Conservation (phyloP, 441 rosid species). For the Bruguiera hainesii region DNA sequence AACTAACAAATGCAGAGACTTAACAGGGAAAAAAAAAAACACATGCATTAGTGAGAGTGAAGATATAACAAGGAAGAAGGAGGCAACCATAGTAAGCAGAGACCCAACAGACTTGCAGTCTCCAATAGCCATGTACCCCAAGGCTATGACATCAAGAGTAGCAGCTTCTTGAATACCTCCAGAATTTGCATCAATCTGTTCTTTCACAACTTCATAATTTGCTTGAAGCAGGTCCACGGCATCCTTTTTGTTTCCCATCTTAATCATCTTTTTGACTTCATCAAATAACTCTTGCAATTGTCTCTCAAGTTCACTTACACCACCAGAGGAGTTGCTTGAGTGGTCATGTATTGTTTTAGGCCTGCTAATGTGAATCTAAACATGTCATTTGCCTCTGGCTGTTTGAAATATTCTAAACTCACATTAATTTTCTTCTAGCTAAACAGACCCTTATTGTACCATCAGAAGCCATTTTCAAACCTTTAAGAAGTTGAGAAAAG, state of each 20-base stretch:
- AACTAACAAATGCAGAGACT: not conserved
- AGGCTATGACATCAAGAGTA: slow-evolving; percentile 65
- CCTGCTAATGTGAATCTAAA: slow-evolving; percentile 31
- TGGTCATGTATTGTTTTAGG: slow-evolving; percentile 25
- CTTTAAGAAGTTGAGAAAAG: not conserved
- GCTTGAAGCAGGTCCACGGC: slow-evolving; percentile 77
- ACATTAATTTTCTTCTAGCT: not conserved
- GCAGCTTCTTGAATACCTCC: slow-evolving; percentile 75
- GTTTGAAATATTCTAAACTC: slow-evolving; percentile 4
- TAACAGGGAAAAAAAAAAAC: not conserved
- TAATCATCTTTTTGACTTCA: slow-evolving; percentile 63
- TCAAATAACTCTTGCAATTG: slow-evolving; percentile 69
- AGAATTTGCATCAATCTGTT: slow-evolving; percentile 52
- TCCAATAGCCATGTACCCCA: slow-evolving; percentile 74
- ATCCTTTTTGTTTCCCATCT: slow-evolving; percentile 51
- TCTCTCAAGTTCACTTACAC: slow-evolving; percentile 47
- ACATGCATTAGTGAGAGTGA: slow-evolving; percentile 2
- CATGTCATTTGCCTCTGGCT: slow-evolving; percentile 9
- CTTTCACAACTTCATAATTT: slow-evolving; percentile 67
- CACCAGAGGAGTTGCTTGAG: slow-evolving; percentile 29
- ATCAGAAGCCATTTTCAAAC: not conserved
- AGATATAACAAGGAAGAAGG: slow-evolving; percentile 10
- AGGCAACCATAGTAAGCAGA: slow-evolving; percentile 52
- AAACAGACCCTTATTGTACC: not conserved
- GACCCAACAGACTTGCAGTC: slow-evolving; percentile 46